Evolutionary conservation across 768 basidiomycete genomes (phyloP), one percentile per base, ranked within the genome.

Genomic region (Kwoniella mangroviensis): DNA sequence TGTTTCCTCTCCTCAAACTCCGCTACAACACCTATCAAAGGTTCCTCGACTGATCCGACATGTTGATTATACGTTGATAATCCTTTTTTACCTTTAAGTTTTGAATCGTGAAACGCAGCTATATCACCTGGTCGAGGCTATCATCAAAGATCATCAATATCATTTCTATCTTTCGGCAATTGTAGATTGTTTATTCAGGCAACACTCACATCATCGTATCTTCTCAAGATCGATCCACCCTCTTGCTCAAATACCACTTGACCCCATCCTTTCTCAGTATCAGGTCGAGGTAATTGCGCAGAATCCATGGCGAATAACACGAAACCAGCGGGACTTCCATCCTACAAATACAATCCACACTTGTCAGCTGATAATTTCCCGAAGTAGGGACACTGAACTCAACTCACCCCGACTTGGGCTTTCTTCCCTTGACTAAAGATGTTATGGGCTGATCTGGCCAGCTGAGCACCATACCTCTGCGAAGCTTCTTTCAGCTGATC

Each of bases 1-100:
- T 87, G 88, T 86, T 94, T 95, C 88, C 92, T 94, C 49, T 84
- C 83, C 75, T 97, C 94, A 80, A 90, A 91, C 79, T 95, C 94
- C 58, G 86, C 87, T 63, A 95, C 88, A 55, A 97, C 84, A 10
- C 90, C 94, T 43, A 92, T 85, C 6, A 93, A 73, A 24, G 88
- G 87, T 72, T 89, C 88, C 19, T 83, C 84, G 4, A 85, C 52
- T 49, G 81, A 86, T 3, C 88, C 88, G 10, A 85, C 86, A 15
- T 80, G 84, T 82, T 89, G 89, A 66, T 87, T 86, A 81, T 97
- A 96, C 61, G 86, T 85, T 55, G 90, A 88, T 61, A 97, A 79
- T 22, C 83, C 92, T 81, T 93, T 96, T 78, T 88, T 86, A 2
- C 89, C 89, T 76, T 94, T 93, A 15, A 94, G 87, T 79, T 88